A percentile compares a stretch with the other conserved stretches of the same genome.
These are phyloP conservation scores for Morella rubra DNA, from an alignment of 306 rosid genomes.

Conservation along the genomic window DNA sequence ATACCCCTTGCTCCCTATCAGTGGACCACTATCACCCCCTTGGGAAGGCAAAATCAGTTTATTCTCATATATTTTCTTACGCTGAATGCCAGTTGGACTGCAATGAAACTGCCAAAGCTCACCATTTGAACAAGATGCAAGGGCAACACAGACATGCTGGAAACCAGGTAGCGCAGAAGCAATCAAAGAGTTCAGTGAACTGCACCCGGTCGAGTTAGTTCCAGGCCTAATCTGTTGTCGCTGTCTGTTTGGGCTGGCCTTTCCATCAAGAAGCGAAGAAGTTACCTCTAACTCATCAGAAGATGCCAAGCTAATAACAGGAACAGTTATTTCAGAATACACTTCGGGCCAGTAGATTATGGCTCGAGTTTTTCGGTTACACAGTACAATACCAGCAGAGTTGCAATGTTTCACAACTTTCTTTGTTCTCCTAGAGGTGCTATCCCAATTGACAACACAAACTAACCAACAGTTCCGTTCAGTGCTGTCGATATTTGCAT, in stretches of 20 bases:
- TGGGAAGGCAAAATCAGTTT: conserved; percentile 31
- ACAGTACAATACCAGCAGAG: conserved; percentile 62
- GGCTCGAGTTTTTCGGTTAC: conserved; percentile 58
- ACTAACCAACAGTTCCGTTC: conserved; percentile 70
- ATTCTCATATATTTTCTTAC: conserved; percentile 47
- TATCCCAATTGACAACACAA: conserved; percentile 65
- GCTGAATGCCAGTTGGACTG: conserved; percentile 59
- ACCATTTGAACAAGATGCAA: conserved; percentile 80
- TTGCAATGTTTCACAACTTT: conserved; percentile 48
- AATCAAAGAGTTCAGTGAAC: conserved; percentile 68
- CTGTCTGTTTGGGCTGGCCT: conserved; percentile 41
- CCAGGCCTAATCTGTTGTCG: conserved; percentile 37
- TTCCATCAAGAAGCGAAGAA: conserved; percentile 42
- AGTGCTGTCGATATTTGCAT: conserved; percentile 37
- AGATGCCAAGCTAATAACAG: conserved; percentile 59
- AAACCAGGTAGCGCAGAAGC: conserved; percentile 57
- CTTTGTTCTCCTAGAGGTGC: conserved; percentile 33
- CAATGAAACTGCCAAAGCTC: conserved; percentile 84
- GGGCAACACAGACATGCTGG: conserved; percentile 50
- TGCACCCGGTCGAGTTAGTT: conserved; percentile 35
- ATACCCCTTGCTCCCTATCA: conserved; percentile 56
- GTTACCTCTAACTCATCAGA: conserved; percentile 47
- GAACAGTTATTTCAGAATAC: conserved; percentile 46
- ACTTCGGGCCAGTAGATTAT: conserved; percentile 80
- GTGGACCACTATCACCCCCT: conserved; percentile 52